These are phyloP conservation scores for Claviceps sp. DNA, from an alignment of 2,329 filamentous ascomycete species.

Conservation along the genomic window DNA sequence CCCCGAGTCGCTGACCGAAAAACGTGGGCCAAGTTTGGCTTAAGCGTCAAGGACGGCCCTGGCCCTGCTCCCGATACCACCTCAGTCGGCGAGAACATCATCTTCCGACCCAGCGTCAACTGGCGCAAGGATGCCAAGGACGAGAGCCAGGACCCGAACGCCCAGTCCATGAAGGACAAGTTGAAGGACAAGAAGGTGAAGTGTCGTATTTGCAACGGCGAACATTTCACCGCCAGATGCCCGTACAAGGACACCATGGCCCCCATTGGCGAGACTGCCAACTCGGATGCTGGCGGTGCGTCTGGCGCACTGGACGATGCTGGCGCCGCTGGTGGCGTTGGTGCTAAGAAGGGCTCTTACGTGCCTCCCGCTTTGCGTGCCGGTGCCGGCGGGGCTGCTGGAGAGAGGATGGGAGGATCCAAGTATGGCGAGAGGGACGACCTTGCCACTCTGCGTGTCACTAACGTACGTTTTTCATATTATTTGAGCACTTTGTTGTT, in stretches of 20 bases:
- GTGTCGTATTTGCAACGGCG: constrained; percentile 95
- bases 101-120: constrained; percentile 85
- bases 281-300: constrained; percentile 34
- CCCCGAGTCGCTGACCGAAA: constrained; percentile 92
- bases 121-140: constrained; percentile 85
- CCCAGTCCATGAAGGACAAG: constrained; percentile 63
- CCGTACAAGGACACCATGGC: constrained; percentile 99
- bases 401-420: constrained; percentile 69
- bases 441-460: constrained; percentile 88
- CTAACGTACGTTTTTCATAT: constrained; percentile 62
- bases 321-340: constrained; percentile 33
- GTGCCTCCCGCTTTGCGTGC: constrained; percentile 85
- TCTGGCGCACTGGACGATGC: constrained; percentile 40
- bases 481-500: neutral
- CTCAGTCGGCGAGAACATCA: constrained; percentile 92
- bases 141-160: constrained; percentile 61
- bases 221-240: constrained; percentile 98
- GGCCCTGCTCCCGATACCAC: constrained; percentile 86
- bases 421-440: constrained; percentile 93
- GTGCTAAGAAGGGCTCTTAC: constrained; percentile 66
- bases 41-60: constrained; percentile 68
- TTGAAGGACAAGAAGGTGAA: constrained; percentile 99
- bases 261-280: constrained; percentile 52
- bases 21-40: constrained; percentile 84
- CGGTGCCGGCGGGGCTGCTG: constrained; percentile 34